Evolutionary conservation across 495 filamentous ascomycete species (phyloP).

Genomic region (Astrothelium macrocarpum): DNA sequence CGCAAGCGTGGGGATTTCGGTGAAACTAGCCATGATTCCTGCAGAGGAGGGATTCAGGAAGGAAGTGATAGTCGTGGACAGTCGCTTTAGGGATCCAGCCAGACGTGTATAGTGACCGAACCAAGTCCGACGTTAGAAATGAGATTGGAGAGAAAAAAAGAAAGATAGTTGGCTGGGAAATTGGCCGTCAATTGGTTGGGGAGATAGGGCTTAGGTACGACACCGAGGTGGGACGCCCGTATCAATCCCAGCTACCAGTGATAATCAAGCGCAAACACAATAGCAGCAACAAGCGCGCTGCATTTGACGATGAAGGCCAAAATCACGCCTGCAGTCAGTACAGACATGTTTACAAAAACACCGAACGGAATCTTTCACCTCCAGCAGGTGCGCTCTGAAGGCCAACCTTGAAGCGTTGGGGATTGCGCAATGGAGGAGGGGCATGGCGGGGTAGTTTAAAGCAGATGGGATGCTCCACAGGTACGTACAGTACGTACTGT

Average conservation of each 20-base stretch:
- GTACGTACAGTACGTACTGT: background rate
- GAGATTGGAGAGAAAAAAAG: background rate
- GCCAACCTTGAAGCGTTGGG: background rate
- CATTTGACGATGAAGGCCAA: background rate
- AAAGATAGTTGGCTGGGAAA: background rate
- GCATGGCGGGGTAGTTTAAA: background rate
- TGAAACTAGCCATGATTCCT: conserved; percentile 41
- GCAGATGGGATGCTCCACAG: background rate
- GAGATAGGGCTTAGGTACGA: background rate
- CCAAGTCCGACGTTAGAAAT: background rate
- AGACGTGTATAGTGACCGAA: background rate
- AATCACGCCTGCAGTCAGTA: background rate
- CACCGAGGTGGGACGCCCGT: background rate
- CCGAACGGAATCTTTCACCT: background rate
- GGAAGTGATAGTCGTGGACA: background rate
- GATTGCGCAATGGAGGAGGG: background rate
- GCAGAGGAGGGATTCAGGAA: background rate
- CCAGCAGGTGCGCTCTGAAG: background rate
- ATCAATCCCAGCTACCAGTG: background rate
- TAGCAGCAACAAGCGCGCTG: background rate
- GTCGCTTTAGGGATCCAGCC: background rate
- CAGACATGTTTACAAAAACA: background rate
- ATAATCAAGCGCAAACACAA: conserved; percentile 1
- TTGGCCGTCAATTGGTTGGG: background rate
- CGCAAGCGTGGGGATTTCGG: conserved; percentile 70